Percentiles rank a stretch among this genome's conserved stretches.
Conservation (phyloP, 2,329 filamentous ascomycete species). For the Cytospora mali region DNA sequence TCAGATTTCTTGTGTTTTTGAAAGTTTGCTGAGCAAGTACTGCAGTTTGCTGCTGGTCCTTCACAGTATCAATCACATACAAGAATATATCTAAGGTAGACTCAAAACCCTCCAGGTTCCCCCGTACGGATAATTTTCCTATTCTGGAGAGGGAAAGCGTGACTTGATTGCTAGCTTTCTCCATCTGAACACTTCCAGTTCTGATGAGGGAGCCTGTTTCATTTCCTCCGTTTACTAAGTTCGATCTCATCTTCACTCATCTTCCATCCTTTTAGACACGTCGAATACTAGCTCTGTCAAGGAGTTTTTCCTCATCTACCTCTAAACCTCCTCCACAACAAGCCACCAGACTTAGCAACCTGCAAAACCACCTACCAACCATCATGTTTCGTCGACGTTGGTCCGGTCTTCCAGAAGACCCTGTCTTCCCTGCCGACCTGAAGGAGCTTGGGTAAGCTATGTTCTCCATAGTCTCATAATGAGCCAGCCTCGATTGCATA, state of each 20-base stretch:
- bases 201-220: not conserved
- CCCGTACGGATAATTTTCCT: not conserved
- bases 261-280: not conserved
- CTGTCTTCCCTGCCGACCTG: constrained; percentile 66
- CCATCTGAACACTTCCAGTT: not conserved
- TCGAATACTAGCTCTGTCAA: not conserved
- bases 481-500: not conserved
- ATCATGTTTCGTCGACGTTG: constrained; percentile 77
- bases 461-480: not conserved
- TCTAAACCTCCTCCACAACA: not conserved
- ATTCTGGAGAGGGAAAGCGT: not conserved
- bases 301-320: not conserved
- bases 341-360: no score
- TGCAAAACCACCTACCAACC: constrained; percentile 4
- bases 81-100: not conserved
- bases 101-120: not conserved
- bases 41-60: constrained; percentile 1
- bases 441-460: constrained; percentile 69
- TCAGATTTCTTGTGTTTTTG: not conserved
- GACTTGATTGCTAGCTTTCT: not conserved
- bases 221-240: not conserved
- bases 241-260: not conserved
- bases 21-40: not conserved
- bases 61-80: not conserved
- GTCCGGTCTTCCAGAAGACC: constrained; percentile 71